Evolutionary conservation across 768 basidiomycete genomes (phyloP), one percentile per base, ranked within the genome.

Genomic region (Macrolepiota albuminosa): DNA sequence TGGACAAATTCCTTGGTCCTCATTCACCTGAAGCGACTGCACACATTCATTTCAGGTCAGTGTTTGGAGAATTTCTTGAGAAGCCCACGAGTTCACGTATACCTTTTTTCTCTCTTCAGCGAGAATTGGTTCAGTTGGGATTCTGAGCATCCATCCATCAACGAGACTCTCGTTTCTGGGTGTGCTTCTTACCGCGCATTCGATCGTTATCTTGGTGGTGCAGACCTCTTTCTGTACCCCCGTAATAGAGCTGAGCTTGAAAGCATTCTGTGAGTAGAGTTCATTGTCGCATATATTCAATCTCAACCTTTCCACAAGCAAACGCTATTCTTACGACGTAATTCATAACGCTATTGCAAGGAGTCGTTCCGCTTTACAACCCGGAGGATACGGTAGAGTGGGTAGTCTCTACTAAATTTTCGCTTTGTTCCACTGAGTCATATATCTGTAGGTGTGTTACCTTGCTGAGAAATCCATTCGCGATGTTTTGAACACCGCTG

Each of bases 131-230:
- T 80, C 63, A 76, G 74, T 46, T 91, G 89, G 88, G 87, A 90
- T 68, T 79, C 81, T 39, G 83, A 89, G 64, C 83, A 86, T 63
- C 84, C 84, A 14, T 82, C 83, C 13, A 77, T 88, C 67, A 80
- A 89, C 74, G 89, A 91, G 71, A 84, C 83, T 2, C 81, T 91
- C 59, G 82, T 91, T 45, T 87, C 90, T 1, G 83, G 85, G 24
- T 89, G 84, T 65, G 89, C 91, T n/a, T 86, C 90, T 5, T 93
- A 93, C 72, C 80, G 87, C 63, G 88, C 90, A 3, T 84, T 93
- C 66, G 83, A 83, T 64, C 86, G 90, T 56, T 93, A 84, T 64
- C 81, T 91, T 51, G 76, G 77, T 45, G 89, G 88, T 34, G 79
- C 82, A 53, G 88, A 91, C 74, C 74, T 93, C 3, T 85, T 88